phyloP scores from a whole-genome alignment of 768 basidiomycete species.

The Sistotremastrum niveocremeum region DNA sequence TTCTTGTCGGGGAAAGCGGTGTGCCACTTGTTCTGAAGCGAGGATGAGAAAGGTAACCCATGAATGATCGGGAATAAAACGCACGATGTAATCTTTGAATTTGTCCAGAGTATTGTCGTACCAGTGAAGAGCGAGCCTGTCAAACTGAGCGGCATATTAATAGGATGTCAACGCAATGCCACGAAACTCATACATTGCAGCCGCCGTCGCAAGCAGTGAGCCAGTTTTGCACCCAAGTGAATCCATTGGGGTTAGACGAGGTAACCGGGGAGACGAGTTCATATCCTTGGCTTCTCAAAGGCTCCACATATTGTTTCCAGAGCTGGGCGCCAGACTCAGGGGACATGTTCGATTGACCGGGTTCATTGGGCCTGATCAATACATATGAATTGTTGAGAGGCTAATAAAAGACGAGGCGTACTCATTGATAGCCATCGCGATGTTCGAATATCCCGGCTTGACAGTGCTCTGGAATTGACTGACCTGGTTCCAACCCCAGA shows the following conservation, averaged over 20 bases:
- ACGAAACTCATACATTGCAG: constrained; percentile 34
- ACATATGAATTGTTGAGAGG: constrained; percentile 12
- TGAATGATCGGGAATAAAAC: background rate
- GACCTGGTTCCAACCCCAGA: constrained; percentile 51
- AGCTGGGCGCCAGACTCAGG: constrained; percentile 34
- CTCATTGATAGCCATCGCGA: constrained; percentile 64
- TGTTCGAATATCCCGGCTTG: constrained; percentile 34
- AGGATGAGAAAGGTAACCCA: background rate
- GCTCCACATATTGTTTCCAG: constrained; percentile 51
- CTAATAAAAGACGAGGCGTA: constrained; percentile 21
- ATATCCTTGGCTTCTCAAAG: constrained; percentile 44
- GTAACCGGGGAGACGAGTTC: constrained; percentile 49
- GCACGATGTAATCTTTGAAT: constrained; percentile 40
- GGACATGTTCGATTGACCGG: constrained; percentile 45
- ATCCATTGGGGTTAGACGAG: constrained; percentile 45
- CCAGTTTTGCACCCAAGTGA: constrained; percentile 53
- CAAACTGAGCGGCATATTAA: constrained; percentile 27
- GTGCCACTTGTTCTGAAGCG: constrained; percentile 22
- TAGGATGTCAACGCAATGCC: background rate
- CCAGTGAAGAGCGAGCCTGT: constrained; percentile 48
- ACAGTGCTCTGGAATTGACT: constrained; percentile 33
- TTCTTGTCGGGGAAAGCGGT: constrained; percentile 21
- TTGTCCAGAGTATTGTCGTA: constrained; percentile 41
- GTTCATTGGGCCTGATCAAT: constrained; percentile 48
- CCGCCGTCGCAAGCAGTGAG: constrained; percentile 30